Percentiles rank a stretch among this genome's conserved stretches.
These are phyloP conservation scores for Peronospora belbahrii DNA, from an alignment of 352 stramenopile genomes.

Conservation along the genomic window DNA sequence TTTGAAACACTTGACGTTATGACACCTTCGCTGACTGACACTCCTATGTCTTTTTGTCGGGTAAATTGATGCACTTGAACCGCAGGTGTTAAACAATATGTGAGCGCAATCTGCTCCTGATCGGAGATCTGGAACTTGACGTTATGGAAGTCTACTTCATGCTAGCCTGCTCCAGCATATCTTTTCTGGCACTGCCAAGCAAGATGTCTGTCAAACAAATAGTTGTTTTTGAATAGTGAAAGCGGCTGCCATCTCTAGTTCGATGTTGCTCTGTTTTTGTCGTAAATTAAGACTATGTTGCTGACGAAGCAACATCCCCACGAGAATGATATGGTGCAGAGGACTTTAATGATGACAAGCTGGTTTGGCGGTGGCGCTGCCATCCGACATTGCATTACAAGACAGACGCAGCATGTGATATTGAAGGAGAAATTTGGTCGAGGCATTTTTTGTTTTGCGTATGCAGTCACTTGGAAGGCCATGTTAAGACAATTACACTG, in stretches of 20 bases:
- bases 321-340: constrained; percentile 83
- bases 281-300: constrained; percentile 85
- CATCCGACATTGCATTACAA: too few species aligned
- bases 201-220: constrained; percentile 28
- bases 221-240: constrained; percentile 64
- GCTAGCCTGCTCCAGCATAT: constrained; percentile 47
- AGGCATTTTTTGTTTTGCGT: constrained; percentile 72
- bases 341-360: constrained; percentile 85
- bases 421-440: constrained; percentile 73
- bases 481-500: constrained; percentile 82
- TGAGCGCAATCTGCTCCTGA: constrained; percentile 86
- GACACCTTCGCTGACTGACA: constrained; percentile 33
- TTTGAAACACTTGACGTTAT: constrained; percentile 60
- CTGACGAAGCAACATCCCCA: constrained; percentile 73
- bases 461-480: constrained; percentile 74
- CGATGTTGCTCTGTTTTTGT: constrained; percentile 67
- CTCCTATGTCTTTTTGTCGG: constrained; percentile 65
- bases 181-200: constrained; percentile 64
- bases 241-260: constrained; percentile 66
- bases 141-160: constrained; percentile 60
- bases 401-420: constrained; percentile 70
- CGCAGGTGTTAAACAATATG: constrained; percentile 72
- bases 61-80: constrained; percentile 68
- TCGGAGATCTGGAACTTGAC: too few species aligned
- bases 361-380: constrained; percentile 77